Base-by-base conservation (phyloP, 2,329 filamentous ascomycete species). In the Paecilomyces sp. region DNA sequence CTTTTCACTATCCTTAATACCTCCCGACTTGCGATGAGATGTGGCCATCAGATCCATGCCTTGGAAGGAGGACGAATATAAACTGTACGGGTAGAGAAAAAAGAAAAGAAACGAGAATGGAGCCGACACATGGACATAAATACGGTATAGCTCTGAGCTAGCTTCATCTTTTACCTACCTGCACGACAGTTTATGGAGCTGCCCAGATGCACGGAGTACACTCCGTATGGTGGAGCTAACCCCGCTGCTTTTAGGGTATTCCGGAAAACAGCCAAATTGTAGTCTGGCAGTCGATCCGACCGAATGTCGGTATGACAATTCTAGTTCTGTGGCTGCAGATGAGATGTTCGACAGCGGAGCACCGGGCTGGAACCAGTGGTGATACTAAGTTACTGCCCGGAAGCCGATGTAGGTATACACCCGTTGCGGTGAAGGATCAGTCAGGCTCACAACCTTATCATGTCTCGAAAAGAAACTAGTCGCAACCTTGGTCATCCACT, bases 1-100 rank as follows among this genome's bases (percentile, higher is more conserved):
- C 52, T 62, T 60, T 50, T 57, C 55, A n/a, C 24, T 41, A n/a
- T 55, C 53, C 18, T 9, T 55, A n/a, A 22, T 25, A 47, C 64
- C 28, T 56, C 55, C 50, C 11, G 56, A 51, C 3, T 18, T 56
- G 18, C 30, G 31, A 58, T 64, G 61, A 33, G 58, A 56, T 57
- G 53, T 52, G 24, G 57, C 25, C 13, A 57, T 63, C 56, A 64
- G 60, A 56, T 54, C 51, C 63, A 64, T 65, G 41, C 31, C 51
- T 62, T 12, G 1, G 15, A 58, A 52, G 11, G 25, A 22, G 22
- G 12, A 51, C 56, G 25, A 15, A 31, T 33, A 13, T 24, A 15
- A 2, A 15, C 3, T 30, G 31, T 34, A 55, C 12, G 13, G 5
- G 28, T 11, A 30, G 34, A 13, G 9, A 18, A 28, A 28, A 53